Evolutionary conservation across 2,329 filamentous ascomycete genomes (phyloP).

Genomic region (Clonostachys byssicola): DNA sequence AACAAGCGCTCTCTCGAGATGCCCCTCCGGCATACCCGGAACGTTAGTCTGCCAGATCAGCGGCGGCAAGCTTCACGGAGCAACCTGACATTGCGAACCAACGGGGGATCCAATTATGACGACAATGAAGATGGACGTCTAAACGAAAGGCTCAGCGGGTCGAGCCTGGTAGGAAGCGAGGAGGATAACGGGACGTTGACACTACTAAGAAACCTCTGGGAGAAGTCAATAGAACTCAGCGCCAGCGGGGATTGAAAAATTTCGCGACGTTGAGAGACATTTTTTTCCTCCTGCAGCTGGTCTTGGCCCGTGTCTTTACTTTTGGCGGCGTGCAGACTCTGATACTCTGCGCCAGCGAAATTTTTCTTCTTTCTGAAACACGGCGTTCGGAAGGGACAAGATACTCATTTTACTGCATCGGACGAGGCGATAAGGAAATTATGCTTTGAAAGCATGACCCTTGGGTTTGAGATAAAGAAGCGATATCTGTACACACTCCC

Average conservation of each 20-base stretch:
- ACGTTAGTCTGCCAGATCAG: conserved; percentile 17
- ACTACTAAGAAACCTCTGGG: conserved; percentile 56
- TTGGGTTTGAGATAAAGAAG: no score
- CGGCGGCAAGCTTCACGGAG: no score
- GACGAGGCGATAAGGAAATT: no score
- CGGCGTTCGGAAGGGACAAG: no score
- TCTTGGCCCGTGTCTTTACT: no score
- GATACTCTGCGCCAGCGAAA: no score
- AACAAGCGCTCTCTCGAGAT: conserved; percentile 25
- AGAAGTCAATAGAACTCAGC: conserved; percentile 54
- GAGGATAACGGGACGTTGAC: conserved; percentile 46
- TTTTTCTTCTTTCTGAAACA: no score
- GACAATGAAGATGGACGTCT: conserved; percentile 35
- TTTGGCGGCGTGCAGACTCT: no score
- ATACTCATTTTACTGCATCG: no score
- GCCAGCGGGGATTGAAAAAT: conserved; percentile 29
- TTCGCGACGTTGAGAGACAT: neutral
- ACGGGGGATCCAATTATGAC: conserved; percentile 38
- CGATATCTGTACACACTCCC: no score
- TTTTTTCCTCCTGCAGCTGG: no score
- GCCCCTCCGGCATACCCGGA: conserved; percentile 26
- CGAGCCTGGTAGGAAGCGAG: conserved; percentile 41
- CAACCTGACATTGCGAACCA: conserved; percentile 25
- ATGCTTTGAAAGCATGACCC: no score
- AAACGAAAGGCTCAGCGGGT: conserved; percentile 41